Percentiles rank a stretch among this genome's conserved stretches.
These are phyloP conservation scores for Coleophoma eucalyptorum DNA, from an alignment of 2,329 filamentous ascomycete genomes.

Conservation along the genomic window DNA sequence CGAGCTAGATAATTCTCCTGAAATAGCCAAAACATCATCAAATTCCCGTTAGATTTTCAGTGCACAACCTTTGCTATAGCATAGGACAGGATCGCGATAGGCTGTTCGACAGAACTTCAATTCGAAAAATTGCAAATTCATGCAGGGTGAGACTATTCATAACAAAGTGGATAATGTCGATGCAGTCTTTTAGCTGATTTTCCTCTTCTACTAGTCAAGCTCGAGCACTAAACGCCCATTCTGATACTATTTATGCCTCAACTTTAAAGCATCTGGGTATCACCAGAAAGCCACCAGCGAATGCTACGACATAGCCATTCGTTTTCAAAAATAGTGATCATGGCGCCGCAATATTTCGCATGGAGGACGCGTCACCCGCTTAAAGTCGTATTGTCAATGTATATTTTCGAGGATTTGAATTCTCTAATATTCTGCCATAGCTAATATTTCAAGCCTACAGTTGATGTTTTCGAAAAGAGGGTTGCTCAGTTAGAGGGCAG, in stretches of 20 bases:
- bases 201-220: not conserved
- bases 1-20: no score
- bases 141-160: not conserved
- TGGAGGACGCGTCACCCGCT: conserved; percentile 94
- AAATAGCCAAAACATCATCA: no score
- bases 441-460: not conserved
- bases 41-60: no score
- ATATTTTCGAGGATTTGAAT: conserved; percentile 32
- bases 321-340: conserved; percentile 92
- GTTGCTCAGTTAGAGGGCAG: not conserved
- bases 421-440: not conserved
- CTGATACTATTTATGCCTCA: not conserved
- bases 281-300: not conserved
- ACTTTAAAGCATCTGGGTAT: not conserved
- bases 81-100: no score
- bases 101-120: no score
- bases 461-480: not conserved
- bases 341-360: conserved; percentile 85
- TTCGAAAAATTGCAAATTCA: not conserved
- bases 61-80: no score
- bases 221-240: not conserved
- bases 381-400: conserved; percentile 94
- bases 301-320: conserved; percentile 36
- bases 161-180: not conserved
- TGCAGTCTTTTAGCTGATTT: not conserved